Evolutionary conservation across 2,329 filamentous ascomycete species (phyloP).

Genomic region (Fusarium keratoplasticum): DNA sequence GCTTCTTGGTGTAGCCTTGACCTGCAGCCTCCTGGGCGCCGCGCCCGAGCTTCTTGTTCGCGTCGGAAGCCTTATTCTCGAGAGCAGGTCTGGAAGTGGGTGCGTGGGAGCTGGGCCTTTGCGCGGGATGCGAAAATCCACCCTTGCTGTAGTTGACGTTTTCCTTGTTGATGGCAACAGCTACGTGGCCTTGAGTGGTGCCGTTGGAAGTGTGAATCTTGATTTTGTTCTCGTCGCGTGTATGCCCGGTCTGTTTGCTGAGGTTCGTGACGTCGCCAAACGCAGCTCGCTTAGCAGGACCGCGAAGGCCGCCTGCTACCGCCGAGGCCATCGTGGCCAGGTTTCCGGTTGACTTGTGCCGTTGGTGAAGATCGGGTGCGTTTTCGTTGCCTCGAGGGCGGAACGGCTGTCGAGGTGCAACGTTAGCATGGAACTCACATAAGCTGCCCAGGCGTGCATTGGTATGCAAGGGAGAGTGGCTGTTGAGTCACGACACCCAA

Average conservation of each 20-base stretch:
- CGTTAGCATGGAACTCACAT: conserved; percentile 28
- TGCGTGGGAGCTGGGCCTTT: conserved; percentile 40
- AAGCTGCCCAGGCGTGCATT: conserved; percentile 8
- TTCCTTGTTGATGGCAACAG: conserved; percentile 56
- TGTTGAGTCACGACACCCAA: conserved; percentile 3
- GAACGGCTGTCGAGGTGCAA: conserved; percentile 49
- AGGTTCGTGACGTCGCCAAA: conserved; percentile 88
- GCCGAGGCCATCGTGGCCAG: conserved; percentile 51
- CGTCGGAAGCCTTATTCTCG: conserved; percentile 43
- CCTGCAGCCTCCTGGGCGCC: conserved; percentile 23
- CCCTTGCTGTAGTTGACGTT: conserved; percentile 54
- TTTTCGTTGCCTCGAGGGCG: conserved; percentile 63
- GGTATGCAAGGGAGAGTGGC: conserved; percentile 32
- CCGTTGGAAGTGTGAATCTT: conserved; percentile 46
- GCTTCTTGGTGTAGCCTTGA: conserved; percentile 33
- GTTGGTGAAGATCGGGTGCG: conserved; percentile 72
- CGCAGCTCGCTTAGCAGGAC: conserved; percentile 77
- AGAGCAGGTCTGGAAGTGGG: conserved; percentile 37
- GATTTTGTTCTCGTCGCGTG: conserved; percentile 51
- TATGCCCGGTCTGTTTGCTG: conserved; percentile 50
- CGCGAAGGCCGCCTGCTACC: conserved; percentile 48
- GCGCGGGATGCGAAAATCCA: conserved; percentile 53
- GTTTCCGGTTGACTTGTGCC: conserved; percentile 82
- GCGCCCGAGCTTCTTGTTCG: conserved; percentile 38
- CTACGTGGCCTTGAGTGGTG: conserved; percentile 42